Percentiles rank a stretch among this genome's conserved stretches.
phyloP scores from a whole-genome alignment of 306 rosid genomes.

The Glycine soja region DNA sequence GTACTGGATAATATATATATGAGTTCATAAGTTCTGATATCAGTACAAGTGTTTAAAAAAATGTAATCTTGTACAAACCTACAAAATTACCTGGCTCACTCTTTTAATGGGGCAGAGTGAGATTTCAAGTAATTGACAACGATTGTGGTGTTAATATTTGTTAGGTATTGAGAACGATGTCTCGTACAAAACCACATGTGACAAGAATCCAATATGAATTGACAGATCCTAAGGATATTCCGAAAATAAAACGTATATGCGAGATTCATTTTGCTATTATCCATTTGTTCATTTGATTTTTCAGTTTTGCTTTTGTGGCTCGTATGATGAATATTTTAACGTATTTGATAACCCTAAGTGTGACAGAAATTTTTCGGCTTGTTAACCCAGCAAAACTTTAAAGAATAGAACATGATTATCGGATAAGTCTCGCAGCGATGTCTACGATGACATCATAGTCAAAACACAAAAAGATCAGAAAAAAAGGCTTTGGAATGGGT shows the following conservation, averaged over 20 bases:
- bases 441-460: neutral
- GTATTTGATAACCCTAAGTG: neutral
- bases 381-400: neutral
- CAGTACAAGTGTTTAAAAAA: too few relatives aligned
- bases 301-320: neutral
- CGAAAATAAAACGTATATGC: slow-evolving; percentile 40
- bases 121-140: neutral
- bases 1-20: too few relatives aligned
- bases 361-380: neutral
- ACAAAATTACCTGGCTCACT: neutral
- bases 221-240: slow-evolving; percentile 40
- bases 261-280: neutral
- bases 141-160: neutral
- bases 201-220: slow-evolving; percentile 8
- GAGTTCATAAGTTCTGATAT: too few relatives aligned
- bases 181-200: slow-evolving; percentile 22
- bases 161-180: neutral
- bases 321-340: neutral
- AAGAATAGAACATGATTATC: neutral
- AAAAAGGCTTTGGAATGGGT: neutral
- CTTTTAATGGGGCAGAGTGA: neutral
- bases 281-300: neutral
- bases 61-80: neutral
- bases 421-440: neutral
- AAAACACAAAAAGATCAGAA: neutral